These are phyloP conservation scores for Colletotrichum noveboracense DNA, from an alignment of 2,329 filamentous ascomycete genomes.

Conservation along the genomic window DNA sequence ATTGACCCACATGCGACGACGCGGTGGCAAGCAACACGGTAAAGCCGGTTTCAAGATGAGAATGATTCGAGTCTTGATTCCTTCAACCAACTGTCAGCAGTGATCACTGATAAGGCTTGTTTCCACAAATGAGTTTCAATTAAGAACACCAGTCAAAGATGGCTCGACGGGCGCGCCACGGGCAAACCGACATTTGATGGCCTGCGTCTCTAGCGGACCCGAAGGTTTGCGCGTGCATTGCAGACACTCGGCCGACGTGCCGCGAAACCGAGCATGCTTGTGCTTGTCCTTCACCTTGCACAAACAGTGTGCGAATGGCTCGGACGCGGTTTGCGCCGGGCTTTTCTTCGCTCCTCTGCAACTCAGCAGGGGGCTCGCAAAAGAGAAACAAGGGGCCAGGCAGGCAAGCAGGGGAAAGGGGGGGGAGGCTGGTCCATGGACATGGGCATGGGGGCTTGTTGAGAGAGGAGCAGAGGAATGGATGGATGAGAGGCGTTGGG, in stretches of 20 bases:
- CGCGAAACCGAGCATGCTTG: neutral
- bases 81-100: neutral
- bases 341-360: neutral
- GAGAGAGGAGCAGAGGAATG: neutral
- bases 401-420: neutral
- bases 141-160: neutral
- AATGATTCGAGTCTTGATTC: neutral
- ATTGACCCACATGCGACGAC: neutral
- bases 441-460: neutral
- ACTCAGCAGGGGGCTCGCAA: neutral
- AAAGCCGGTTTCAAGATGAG: neutral
- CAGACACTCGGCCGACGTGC: neutral
- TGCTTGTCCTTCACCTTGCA: neutral
- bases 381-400: neutral
- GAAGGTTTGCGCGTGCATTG: neutral
- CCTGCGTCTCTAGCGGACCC: neutral
- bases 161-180: neutral
- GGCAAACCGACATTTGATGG: neutral
- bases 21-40: neutral
- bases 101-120: neutral
- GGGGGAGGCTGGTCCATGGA: neutral
- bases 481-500: neutral
- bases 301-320: neutral
- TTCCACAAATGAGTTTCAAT: neutral
- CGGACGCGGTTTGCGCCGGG: slow-evolving; percentile 2